Base-by-base conservation (phyloP, 78 protist genomes). In the Cavenderia fasciculata region DNA sequence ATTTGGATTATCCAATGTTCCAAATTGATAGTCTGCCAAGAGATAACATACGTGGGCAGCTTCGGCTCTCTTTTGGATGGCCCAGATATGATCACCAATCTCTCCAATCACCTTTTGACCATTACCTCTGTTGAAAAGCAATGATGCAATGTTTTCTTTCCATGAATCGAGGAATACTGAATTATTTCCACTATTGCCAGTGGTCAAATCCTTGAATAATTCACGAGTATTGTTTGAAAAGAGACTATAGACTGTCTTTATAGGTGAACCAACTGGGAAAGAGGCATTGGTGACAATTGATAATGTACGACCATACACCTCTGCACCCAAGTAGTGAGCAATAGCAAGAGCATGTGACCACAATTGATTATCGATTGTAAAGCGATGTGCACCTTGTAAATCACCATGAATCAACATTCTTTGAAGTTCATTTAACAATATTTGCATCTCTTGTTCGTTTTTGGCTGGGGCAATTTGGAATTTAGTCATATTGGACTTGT, bases 41-140 rank as follows among this genome's bases (percentile, higher is more conserved):
- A 73, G 36, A 11, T 87, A 87, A 23, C 93, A 87, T 36, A 51
- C 74, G 11, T 87, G 93, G 0, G 93, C 93, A 10, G 93, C 93
- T 11, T 87, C 93, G 11, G 65, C 74, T 46, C 87, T 38, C 33
- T 70, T 87, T 59, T 87, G 85, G 21, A 46, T 61, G 7, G 85
- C 75, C 93, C 93, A 87, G 16, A 87, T 69, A 38, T 71, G 38
- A 65, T 87, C 93, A 62, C 86, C 93, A 27, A 73, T 69, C 27
- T 70, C 78, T 21, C 93, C 93, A 25, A 77, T 77, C 1, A 65
- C 86, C 27, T 71, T 74, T 23, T 57, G 61, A 21, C 78, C 84
- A 21, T 62, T 43, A 0, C 59, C 36, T 47, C 74, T 75, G 72
- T 87, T 87, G 4, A 77, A 68, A 6, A 87, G 29, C 29, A 87